Percentiles rank a stretch among this genome's conserved stretches.
Conservation (phyloP, 768 basidiomycete genomes). For the Strobilomyces dryophilus region DNA sequence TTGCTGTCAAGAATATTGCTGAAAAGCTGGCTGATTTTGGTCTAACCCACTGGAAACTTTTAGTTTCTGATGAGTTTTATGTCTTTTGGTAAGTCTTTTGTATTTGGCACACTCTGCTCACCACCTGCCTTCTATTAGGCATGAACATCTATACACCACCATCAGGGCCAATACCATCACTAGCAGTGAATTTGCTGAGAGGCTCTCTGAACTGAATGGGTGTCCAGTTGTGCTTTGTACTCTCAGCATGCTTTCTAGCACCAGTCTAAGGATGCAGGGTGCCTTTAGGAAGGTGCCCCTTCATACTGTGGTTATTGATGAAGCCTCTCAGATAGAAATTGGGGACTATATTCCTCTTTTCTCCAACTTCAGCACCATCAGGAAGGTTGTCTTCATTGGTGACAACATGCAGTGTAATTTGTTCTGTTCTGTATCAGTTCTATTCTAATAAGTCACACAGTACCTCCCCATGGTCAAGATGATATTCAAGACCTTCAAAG, state of each 20-base stretch:
- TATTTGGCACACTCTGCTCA: not conserved
- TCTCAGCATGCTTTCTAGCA: constrained; percentile 65
- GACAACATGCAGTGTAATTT: constrained; percentile 62
- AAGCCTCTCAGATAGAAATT: constrained; percentile 63
- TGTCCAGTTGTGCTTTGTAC: constrained; percentile 71
- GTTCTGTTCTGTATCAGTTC: constrained; percentile 25
- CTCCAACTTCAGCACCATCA: constrained; percentile 33
- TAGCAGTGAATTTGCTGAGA: constrained; percentile 35
- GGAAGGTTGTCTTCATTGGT: constrained; percentile 60
- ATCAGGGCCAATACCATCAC: constrained; percentile 49
- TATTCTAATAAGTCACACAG: constrained; percentile 37
- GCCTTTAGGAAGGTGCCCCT: constrained; percentile 34
- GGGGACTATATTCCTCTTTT: constrained; percentile 46
- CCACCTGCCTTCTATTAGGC: constrained; percentile 43
- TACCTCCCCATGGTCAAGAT: constrained; percentile 79
- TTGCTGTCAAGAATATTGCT: constrained; percentile 88
- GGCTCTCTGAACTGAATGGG: constrained; percentile 33
- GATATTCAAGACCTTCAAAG: constrained; percentile 61
- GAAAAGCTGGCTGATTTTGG: constrained; percentile 61
- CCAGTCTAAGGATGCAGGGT: constrained; percentile 8
- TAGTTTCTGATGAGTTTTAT: constrained; percentile 71
- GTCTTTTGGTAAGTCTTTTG: constrained; percentile 50
- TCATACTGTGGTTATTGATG: constrained; percentile 55
- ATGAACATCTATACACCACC: constrained; percentile 68
- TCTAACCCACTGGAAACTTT: constrained; percentile 55